Conservation (phyloP, 2,329 filamentous ascomycete genomes). For the Cephalotrichum gorgonifer region DNA sequence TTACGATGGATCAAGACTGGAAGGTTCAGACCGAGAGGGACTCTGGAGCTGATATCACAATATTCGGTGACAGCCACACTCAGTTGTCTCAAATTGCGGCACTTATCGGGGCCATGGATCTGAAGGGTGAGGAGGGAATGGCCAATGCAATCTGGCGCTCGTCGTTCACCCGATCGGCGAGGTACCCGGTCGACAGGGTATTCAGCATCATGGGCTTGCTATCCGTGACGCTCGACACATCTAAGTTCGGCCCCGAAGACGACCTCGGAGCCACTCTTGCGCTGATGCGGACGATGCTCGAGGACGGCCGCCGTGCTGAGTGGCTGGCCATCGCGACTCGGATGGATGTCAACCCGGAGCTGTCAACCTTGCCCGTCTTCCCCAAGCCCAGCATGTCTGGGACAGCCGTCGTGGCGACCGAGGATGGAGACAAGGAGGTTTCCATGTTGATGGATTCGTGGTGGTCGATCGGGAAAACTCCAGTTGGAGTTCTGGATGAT, state of each 20-base stretch:
- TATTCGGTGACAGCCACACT: neutral
- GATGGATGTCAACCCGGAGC: constrained; percentile 38
- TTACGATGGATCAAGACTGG: neutral
- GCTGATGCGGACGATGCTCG: constrained; percentile 45
- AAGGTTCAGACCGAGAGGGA: neutral
- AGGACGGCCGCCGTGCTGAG: constrained; percentile 44
- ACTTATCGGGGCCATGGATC: neutral
- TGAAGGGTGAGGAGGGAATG: neutral
- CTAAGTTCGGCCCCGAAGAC: constrained; percentile 4
- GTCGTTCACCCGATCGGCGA: neutral
- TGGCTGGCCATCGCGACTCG: constrained; percentile 47
- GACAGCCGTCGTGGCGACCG: constrained; percentile 12
- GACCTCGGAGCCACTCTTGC: constrained; percentile 7
- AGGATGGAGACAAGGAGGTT: constrained; percentile 7
- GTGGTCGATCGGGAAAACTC: constrained; percentile 7
- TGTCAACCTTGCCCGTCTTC: constrained; percentile 37
- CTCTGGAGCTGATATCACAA: neutral
- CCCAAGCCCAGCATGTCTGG: constrained; percentile 37
- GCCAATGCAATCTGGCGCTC: neutral
- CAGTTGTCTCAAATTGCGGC: neutral
- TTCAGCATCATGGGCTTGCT: constrained; percentile 10
- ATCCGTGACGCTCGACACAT: constrained; percentile 7
- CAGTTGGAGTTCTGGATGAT: constrained; percentile 6
- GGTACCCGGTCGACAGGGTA: constrained; percentile 9
- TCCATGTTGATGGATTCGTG: constrained; percentile 2